Base-by-base conservation (phyloP, 1,284 basidiomycete genomes). In the Boletus calvinii region DNA sequence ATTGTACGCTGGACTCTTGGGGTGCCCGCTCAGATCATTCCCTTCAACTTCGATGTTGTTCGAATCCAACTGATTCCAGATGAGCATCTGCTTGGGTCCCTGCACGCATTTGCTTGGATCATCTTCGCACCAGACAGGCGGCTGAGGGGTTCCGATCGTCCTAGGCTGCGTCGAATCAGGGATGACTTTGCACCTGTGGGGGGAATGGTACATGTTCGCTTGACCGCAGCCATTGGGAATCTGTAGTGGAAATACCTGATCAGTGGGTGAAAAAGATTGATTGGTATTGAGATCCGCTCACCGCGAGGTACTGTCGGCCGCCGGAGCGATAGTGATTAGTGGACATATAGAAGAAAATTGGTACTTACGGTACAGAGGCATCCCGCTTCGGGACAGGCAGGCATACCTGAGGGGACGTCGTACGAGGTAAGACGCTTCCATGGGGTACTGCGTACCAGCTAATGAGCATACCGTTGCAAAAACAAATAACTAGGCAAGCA, bases 1-100 rank as follows among this genome's bases (percentile, higher is more conserved):
- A 20, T 62, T 61, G 42, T 64, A 61, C 13, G 0, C 50, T 1
- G 60, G 57, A 29, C 3, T 26, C 22, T 48, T 52, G n/a, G 0
- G 12, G 1, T n/a, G 0, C 8, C 60, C 57, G 11, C 13, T 5
- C 30, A 2, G 0, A n/a, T 53, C 58, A 1, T 1, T 0, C 38
- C 54, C 60, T 0, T 8, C 1, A 1, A 41, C 36, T 0, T 13
- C 6, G 24, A 62, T 46, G 18, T 61, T 61, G 44, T 64, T 52
- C 29, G 2, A 0, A 0, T 61, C 58, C 1, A 0, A 0, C 18
- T 61, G 62, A 12, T 58, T 1, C 24, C 18, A 48, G 18, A 63
- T 38, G 0, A 62, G 0, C 0, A 45, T 0, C 20, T 50, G 34
- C 47, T 61, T 61, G 11, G 60, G 38, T 15, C 62, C 60, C n/a